These are phyloP conservation scores for Galeopsis tetrahit DNA, from an alignment of 257 asterid genomes.

Conservation along the genomic window DNA sequence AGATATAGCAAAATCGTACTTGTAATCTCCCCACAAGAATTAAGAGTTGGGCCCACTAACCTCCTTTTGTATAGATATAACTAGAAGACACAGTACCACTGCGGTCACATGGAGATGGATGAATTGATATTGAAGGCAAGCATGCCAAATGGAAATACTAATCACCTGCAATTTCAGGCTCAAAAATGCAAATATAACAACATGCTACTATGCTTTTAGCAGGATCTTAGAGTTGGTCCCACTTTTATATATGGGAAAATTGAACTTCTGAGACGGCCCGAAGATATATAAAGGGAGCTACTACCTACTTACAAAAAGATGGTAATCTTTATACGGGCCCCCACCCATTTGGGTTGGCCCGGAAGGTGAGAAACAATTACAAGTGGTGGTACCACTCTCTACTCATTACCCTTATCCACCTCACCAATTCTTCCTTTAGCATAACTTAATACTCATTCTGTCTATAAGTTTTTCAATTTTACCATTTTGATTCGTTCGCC, in stretches of 20 bases:
- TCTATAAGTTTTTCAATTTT: too few relatives aligned
- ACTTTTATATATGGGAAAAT: too few relatives aligned
- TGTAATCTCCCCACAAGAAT: neutral
- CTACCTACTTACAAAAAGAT: slow-evolving; percentile 2
- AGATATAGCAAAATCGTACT: too few relatives aligned
- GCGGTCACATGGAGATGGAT: slow-evolving; percentile 14
- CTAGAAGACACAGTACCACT: neutral
- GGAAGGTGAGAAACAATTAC: slow-evolving; percentile 38
- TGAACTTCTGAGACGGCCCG: too few relatives aligned
- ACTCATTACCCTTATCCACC: slow-evolving; percentile 29
- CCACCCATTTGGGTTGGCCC: slow-evolving; percentile 37
- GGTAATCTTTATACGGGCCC: slow-evolving; percentile 38
- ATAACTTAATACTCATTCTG: too few relatives aligned
- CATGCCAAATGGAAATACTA: slow-evolving; percentile 1
- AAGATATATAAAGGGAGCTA: too few relatives aligned
- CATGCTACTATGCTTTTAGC: too few relatives aligned
- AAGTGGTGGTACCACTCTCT: slow-evolving; percentile 35
- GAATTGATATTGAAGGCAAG: slow-evolving; percentile 1
- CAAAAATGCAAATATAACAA: neutral
- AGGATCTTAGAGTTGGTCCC: too few relatives aligned
- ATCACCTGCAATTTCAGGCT: neutral
- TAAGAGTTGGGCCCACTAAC: neutral
- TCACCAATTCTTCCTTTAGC: too few relatives aligned
- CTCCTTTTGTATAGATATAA: neutral
- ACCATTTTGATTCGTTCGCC: too few relatives aligned